Conservation (phyloP, 163 green algal species). For the Coccomyxa subellipsoidea region DNA sequence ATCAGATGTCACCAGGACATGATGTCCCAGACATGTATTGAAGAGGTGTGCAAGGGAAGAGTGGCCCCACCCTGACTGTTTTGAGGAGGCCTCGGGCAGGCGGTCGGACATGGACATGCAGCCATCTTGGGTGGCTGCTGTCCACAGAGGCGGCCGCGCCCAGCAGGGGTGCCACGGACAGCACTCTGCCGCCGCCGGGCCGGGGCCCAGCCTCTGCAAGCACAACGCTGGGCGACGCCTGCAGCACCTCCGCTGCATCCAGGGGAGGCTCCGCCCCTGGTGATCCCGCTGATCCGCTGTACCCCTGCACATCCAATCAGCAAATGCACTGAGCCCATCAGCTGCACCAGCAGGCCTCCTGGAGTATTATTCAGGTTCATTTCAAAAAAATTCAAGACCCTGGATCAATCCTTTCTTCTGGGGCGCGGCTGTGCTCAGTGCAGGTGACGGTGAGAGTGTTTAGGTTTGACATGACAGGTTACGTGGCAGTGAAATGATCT, state of each 20-base stretch:
- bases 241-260: neutral
- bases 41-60: neutral
- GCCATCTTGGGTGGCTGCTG: constrained; percentile 54
- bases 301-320: neutral
- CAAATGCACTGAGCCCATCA: no score
- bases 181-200: constrained; percentile 32
- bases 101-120: constrained; percentile 82
- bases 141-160: constrained; percentile 53
- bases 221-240: constrained; percentile 44
- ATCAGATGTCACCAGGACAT: no score
- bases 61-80: constrained; percentile 15
- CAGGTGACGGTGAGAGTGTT: no score
- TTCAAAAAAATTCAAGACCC: no score
- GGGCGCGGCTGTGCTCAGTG: no score
- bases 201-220: constrained; percentile 50
- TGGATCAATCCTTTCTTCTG: no score
- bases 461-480: no score
- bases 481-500: no score
- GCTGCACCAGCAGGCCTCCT: no score
- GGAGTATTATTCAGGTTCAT: no score
- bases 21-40: no score
- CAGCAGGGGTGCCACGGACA: constrained; percentile 67
- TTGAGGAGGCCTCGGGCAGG: constrained; percentile 59
- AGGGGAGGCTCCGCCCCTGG: neutral
- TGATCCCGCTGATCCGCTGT: neutral